Percentiles rank a stretch among this genome's conserved stretches.
These are phyloP conservation scores for Fusarium metavorans DNA, from an alignment of 2,329 filamentous ascomycete species.

Conservation along the genomic window DNA sequence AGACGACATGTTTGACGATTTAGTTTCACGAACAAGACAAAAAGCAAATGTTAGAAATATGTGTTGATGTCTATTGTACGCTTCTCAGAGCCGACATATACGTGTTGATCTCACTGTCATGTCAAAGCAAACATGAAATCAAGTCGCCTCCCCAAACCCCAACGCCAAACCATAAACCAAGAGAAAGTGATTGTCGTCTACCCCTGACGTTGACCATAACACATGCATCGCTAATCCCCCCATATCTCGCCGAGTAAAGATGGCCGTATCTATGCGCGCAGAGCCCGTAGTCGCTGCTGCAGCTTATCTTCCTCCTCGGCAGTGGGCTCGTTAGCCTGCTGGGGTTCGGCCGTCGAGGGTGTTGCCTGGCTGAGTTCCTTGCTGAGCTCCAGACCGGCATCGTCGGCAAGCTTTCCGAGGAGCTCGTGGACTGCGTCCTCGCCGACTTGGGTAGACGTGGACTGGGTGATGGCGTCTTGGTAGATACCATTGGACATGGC, in stretches of 20 bases:
- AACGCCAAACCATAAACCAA: constrained; percentile 43
- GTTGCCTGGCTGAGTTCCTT: constrained; percentile 75
- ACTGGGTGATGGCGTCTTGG: constrained; percentile 85
- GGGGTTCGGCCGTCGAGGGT: constrained; percentile 69
- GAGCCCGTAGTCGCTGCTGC: constrained; percentile 68
- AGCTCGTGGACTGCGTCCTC: constrained; percentile 89
- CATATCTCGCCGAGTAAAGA: neutral
- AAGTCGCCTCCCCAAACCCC: constrained; percentile 31
- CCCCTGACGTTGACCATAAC: constrained; percentile 4
- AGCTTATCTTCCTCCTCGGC: constrained; percentile 84
- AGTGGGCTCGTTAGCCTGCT: constrained; percentile 73
- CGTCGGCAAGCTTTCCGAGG: constrained; percentile 87
- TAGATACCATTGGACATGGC: constrained; percentile 79
- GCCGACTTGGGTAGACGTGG: constrained; percentile 78
- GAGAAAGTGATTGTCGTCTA: constrained; percentile 8
- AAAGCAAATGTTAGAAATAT: neutral
- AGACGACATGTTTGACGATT: neutral
- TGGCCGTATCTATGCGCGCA: constrained; percentile 59
- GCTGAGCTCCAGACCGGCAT: constrained; percentile 85
- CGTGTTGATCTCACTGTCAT: constrained; percentile 18
- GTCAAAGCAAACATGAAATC: constrained; percentile 23
- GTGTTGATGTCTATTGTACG: constrained; percentile 21
- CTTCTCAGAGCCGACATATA: constrained; percentile 16
- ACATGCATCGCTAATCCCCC: neutral
- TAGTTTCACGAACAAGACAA: neutral